These are phyloP conservation scores for Kregervanrija fluxuum DNA, from an alignment of 805 yeast species.

Conservation along the genomic window DNA sequence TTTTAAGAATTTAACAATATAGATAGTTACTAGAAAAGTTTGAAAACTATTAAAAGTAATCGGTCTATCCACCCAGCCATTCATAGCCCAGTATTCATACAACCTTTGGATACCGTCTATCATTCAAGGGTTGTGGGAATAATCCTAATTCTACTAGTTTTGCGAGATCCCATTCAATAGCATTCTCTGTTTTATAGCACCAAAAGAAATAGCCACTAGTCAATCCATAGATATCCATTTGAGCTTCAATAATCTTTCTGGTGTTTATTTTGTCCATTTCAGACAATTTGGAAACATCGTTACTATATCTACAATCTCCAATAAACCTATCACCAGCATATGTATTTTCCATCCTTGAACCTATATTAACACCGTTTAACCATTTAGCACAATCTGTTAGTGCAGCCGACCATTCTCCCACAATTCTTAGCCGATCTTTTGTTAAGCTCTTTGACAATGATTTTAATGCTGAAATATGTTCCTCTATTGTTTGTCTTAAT, in stretches of 20 bases:
- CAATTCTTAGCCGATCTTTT: conserved; percentile 39
- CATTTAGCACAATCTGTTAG: conserved; percentile 64
- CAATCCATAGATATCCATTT: conserved; percentile 42
- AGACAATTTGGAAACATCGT: conserved; percentile 36
- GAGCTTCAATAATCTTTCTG: conserved; percentile 53
- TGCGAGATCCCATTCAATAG: conserved; percentile 61
- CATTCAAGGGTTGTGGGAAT: conserved; percentile 58
- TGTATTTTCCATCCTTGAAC: conserved; percentile 61
- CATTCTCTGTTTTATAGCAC: conserved; percentile 62
- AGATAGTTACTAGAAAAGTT: too few species aligned
- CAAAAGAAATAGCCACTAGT: conserved; percentile 62
- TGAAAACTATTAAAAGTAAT: too few species aligned
- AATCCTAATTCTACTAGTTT: conserved; percentile 41
- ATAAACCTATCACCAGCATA: conserved; percentile 33
- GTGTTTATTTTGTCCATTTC: conserved; percentile 34
- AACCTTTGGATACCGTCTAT: conserved; percentile 68
- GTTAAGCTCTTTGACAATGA: conserved; percentile 33
- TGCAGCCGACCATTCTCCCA: conserved; percentile 70
- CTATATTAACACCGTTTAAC: conserved; percentile 63
- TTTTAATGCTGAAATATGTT: conserved; percentile 53
- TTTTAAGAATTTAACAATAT: not conserved
- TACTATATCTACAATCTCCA: conserved; percentile 44
- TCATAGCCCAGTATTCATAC: not conserved
- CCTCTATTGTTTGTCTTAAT: conserved; percentile 47
- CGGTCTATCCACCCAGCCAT: too few species aligned